phyloP scores from a whole-genome alignment of 768 basidiomycete species.

The Termitomyces sp. region DNA sequence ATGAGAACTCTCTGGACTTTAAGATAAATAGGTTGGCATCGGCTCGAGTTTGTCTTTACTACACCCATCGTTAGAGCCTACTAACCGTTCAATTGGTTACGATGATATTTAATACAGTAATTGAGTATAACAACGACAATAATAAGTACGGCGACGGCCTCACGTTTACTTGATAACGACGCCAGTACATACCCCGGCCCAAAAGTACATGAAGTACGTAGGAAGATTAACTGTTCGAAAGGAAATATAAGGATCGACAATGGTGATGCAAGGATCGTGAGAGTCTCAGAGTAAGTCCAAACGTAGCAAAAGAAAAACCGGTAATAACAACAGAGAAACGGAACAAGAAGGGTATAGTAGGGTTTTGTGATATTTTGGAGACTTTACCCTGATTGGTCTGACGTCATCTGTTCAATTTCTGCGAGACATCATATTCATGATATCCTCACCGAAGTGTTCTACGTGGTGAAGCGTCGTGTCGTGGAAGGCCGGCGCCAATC shows the following conservation, averaged over 20 bases:
- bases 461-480: slow-evolving; percentile 19
- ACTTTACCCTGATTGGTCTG: not conserved
- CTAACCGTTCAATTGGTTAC: not conserved
- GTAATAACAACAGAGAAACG: too few relatives aligned
- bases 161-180: not conserved
- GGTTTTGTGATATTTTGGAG: too few relatives aligned
- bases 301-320: too few relatives aligned
- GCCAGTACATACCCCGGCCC: not conserved
- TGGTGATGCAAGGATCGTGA: not conserved
- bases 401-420: not conserved
- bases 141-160: not conserved
- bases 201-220: not conserved
- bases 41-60: not conserved
- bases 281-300: not conserved
- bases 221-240: not conserved
- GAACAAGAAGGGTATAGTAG: too few relatives aligned
- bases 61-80: not conserved
- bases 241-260: not conserved
- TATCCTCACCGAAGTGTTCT: not conserved
- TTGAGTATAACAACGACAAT: not conserved
- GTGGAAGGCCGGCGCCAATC: slow-evolving; percentile 19
- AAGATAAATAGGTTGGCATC: not conserved
- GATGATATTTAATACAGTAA: not conserved
- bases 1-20: not conserved
- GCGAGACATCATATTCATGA: not conserved